Conservation (phyloP, 169 alveolate genomes). For the Hepatocystis sp. region DNA sequence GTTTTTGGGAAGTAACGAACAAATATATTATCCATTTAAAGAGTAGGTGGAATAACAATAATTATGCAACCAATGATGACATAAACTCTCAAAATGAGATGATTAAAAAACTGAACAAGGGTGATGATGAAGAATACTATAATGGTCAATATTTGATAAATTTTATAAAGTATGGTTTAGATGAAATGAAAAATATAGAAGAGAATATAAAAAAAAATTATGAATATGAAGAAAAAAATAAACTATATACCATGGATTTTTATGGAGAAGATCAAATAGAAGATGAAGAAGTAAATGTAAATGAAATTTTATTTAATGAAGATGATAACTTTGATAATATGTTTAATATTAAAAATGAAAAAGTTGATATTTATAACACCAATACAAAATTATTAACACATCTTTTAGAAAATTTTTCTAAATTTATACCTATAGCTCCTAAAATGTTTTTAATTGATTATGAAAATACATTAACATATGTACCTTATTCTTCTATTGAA, state of each 20-base stretch:
- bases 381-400: conserved; percentile 67
- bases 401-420: conserved; percentile 77
- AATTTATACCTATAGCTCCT: conserved; percentile 80
- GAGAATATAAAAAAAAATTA: conserved; percentile 55
- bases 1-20: conserved; percentile 85
- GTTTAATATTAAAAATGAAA: conserved; percentile 75
- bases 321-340: conserved; percentile 61
- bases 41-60: conserved; percentile 57
- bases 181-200: conserved; percentile 50
- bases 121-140: conserved; percentile 36
- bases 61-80: conserved; percentile 30
- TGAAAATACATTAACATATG: conserved; percentile 82
- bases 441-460: conserved; percentile 77
- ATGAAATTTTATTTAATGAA: conserved; percentile 52
- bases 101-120: conserved; percentile 20
- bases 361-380: conserved; percentile 64
- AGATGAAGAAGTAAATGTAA: conserved; percentile 68
- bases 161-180: conserved; percentile 55
- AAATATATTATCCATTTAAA: conserved; percentile 71
- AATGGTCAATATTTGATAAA: conserved; percentile 57
- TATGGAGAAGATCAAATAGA: conserved; percentile 53
- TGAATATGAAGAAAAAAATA: conserved; percentile 59
- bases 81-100: conserved; percentile 36
- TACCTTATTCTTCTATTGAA: conserved; percentile 89
- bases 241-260: conserved; percentile 59